These are phyloP conservation scores for Hibiscus syriacus DNA, from an alignment of 345 rosid species.

Conservation along the genomic window DNA sequence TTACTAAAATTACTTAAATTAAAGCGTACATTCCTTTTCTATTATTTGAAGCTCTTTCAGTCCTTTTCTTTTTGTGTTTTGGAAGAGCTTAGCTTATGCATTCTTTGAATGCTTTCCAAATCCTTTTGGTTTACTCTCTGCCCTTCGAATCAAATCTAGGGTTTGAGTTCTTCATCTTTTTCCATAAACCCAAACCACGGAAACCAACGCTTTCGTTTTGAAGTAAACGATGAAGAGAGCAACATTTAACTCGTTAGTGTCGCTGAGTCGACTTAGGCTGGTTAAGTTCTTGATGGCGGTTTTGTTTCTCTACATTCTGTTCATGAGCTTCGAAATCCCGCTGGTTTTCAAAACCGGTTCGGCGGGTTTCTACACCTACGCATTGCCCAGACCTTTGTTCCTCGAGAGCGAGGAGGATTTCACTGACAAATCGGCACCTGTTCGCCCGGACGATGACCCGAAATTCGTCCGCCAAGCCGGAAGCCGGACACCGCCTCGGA, in stretches of 20 bases:
- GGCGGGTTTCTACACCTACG: conserved; percentile 22
- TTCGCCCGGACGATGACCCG: background rate
- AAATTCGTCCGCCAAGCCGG: background rate
- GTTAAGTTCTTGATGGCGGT: conserved; percentile 31
- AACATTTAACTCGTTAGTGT: conserved; percentile 27
- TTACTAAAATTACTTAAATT: too few species aligned
- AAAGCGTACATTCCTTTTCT: too few species aligned
- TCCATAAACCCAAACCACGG: background rate
- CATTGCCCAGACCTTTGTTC: conserved; percentile 28
- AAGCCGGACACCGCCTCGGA: conserved; percentile 13
- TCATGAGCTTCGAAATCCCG: conserved; percentile 44
- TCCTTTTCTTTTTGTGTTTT: background rate
- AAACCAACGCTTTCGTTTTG: background rate
- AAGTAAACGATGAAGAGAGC: conserved; percentile 29
- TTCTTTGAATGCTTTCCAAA: background rate
- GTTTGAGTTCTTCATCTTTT: background rate
- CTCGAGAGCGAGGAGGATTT: conserved; percentile 15
- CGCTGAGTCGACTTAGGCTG: conserved; percentile 31
- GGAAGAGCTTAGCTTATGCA: background rate
- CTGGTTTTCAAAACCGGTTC: conserved; percentile 26
- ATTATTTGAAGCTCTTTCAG: too few species aligned
- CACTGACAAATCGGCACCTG: conserved; percentile 4
- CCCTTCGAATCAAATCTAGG: conserved; percentile 3
- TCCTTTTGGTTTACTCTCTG: background rate
- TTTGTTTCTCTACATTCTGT: conserved; percentile 32